Evolutionary conservation across 2,329 filamentous ascomycete genomes (phyloP), one percentile per base, ranked within the genome.

Genomic region (Pestalotiopsis sp.): DNA sequence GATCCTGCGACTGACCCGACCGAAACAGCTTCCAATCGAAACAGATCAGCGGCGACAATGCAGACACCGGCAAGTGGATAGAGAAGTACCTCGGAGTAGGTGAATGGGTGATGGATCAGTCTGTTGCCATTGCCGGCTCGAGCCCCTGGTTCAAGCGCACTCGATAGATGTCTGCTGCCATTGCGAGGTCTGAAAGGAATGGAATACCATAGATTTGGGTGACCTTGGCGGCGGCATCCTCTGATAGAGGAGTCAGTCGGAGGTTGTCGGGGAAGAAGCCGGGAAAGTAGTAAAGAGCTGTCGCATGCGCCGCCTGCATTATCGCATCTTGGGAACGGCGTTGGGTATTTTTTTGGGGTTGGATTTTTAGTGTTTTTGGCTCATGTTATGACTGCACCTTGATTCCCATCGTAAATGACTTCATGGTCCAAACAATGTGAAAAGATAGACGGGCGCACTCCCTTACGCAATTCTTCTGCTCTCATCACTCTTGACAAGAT

Each of bases 101-200:
- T 75, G 96, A 99, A 85, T 97, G 94, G 90, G 93, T 98, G 72
- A 97, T 99, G 94, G 96, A 99, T 81, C 93, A 97, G 84, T 97
- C 94, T 38, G 94, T 98, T 39, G 95, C 95, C 56, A 89, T 98
- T 68, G 93, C 97, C 79, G 92, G 94, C 57, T 91, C 92, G 63
- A 97, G 93, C 78, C 88, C 91, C 70, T 99, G 91, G 83, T 99
- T 99, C 80, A 95, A 98, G 84, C 89, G 96, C 77, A 95, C 90
- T 81, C 89, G 95, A 84, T 97, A 85, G 39, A 69, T 41, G 14
- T 38, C 17, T 14, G 64, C 25, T n/a, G 49, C 25, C 27, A n/a
- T 20, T 12, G 17, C 13, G 20, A 23, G 31, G 13, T 63, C 31
- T 14, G 60, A 5, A 41, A 25, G n/a, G 49, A 36, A 23, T 20